Percentiles rank a stretch among this genome's conserved stretches.
Conservation (phyloP, 306 rosid species). For the Sicyos edulis region DNA sequence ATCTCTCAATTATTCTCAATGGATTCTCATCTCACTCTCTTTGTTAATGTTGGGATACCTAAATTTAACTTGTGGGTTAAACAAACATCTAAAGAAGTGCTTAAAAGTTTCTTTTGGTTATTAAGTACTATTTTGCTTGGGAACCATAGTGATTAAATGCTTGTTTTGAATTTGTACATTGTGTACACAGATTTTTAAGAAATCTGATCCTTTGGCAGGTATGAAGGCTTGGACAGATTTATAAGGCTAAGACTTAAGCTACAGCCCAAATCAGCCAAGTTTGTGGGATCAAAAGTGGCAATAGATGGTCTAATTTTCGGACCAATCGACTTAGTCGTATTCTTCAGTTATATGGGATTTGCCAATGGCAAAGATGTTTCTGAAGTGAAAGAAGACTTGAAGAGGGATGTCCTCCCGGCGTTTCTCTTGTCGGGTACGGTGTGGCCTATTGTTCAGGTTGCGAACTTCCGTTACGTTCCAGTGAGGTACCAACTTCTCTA, state of each 20-base stretch:
- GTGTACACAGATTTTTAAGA: background rate
- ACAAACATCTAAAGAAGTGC: background rate
- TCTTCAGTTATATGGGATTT: constrained; percentile 83
- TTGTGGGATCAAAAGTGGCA: constrained; percentile 72
- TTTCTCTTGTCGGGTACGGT: constrained; percentile 66
- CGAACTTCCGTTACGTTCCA: constrained; percentile 73
- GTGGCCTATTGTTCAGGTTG: constrained; percentile 81
- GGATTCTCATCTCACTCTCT: background rate
- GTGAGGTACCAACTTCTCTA: constrained; percentile 90
- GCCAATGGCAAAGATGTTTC: constrained; percentile 59
- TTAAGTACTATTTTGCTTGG: background rate
- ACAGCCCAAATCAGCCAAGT: constrained; percentile 59
- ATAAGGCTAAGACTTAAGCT: constrained; percentile 49
- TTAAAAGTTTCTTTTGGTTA: background rate
- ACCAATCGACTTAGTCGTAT: constrained; percentile 63
- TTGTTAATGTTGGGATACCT: background rate
- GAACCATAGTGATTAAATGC: background rate
- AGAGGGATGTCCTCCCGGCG: constrained; percentile 81
- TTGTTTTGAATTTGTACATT: background rate
- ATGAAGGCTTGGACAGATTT: constrained; percentile 69
- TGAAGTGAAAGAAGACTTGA: constrained; percentile 73
- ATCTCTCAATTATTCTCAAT: too few relatives aligned
- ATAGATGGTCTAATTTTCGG: constrained; percentile 66
- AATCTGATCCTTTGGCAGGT: constrained; percentile 41
- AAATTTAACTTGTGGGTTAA: background rate